Percentiles rank a stretch among this genome's conserved stretches.
These are phyloP conservation scores for Lactarius vividus DNA, from an alignment of 768 basidiomycete species.

Conservation along the genomic window DNA sequence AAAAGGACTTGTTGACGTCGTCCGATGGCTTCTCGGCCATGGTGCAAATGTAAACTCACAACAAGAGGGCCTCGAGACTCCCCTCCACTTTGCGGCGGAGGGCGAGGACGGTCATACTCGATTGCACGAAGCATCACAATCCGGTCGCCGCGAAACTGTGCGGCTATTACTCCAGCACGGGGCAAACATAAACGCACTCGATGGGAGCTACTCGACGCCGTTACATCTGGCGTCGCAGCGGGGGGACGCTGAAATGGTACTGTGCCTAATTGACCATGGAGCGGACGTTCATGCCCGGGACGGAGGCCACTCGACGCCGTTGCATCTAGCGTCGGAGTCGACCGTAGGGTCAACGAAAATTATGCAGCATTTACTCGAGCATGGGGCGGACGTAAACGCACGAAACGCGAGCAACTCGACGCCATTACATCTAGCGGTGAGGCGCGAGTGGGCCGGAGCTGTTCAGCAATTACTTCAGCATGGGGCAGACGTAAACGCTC, in stretches of 20 bases:
- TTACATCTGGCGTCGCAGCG: too few species aligned
- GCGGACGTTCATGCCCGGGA: too few species aligned
- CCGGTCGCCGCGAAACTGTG: background rate
- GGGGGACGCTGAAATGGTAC: too few species aligned
- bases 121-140: background rate
- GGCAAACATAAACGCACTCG: background rate
- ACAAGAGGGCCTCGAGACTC: too few species aligned
- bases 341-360: too few species aligned
- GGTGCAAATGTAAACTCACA: background rate
- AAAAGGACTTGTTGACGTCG: background rate
- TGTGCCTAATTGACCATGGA: too few species aligned
- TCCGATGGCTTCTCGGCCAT: background rate
- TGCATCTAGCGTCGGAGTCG: background rate
- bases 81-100: too few species aligned
- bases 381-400: background rate
- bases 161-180: background rate
- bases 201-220: too few species aligned
- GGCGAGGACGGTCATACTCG: background rate
- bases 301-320: background rate
- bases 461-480: background rate
- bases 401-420: background rate
- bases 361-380: background rate
- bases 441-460: too few species aligned
- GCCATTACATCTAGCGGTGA: background rate
- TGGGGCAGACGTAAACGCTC: constrained; percentile 29